Conservation (phyloP, 345 rosid genomes). For the Lagerstroemia speciosa region DNA sequence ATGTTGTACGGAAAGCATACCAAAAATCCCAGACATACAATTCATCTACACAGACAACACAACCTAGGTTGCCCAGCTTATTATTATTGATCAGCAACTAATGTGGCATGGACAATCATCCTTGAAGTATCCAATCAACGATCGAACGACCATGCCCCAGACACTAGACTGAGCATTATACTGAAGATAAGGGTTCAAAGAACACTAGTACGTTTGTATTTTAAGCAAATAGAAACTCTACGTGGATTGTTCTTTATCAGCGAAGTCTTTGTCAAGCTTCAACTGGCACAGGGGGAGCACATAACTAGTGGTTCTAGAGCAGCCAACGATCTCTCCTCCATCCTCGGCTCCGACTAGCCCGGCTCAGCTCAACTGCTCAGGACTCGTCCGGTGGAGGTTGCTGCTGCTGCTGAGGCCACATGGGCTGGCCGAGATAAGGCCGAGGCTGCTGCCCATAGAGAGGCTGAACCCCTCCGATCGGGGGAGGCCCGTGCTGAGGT, state of each 20-base stretch:
- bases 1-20: too few relatives aligned
- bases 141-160: too few relatives aligned
- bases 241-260: not conserved
- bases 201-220: not conserved
- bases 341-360: not conserved
- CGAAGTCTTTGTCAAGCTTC: not conserved
- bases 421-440: slow-evolving; percentile 14
- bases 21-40: too few relatives aligned
- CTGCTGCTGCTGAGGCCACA: slow-evolving; percentile 24
- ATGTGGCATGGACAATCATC: not conserved
- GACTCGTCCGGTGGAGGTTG: slow-evolving; percentile 7
- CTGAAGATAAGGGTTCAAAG: not conserved
- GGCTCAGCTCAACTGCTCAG: not conserved
- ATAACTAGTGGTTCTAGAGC: not conserved
- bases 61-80: too few relatives aligned
- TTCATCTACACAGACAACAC: too few relatives aligned
- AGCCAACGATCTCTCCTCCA: not conserved
- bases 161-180: not conserved
- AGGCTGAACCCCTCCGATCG: slow-evolving; percentile 18
- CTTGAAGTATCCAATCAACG: not conserved
- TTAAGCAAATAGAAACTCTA: not conserved
- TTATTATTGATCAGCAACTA: too few relatives aligned
- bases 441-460: slow-evolving; percentile 24
- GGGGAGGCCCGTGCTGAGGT: slow-evolving; percentile 21
- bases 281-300: not conserved